These are phyloP conservation scores for Plasmodium relictum DNA, from an alignment of 169 alveolate genomes.

Conservation along the genomic window DNA sequence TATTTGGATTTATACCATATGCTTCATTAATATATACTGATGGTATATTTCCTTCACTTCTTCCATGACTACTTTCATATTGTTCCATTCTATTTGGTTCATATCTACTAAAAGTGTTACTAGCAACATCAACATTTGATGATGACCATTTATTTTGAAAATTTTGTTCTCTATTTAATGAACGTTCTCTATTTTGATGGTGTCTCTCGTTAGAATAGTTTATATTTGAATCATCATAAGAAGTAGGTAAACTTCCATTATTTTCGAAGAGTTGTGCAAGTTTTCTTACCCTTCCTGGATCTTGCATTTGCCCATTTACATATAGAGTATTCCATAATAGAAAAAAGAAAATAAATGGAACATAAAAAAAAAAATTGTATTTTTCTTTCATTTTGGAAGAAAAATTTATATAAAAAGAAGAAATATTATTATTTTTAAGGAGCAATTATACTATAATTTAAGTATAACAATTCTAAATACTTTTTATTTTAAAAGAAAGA, in stretches of 20 bases:
- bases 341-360: neutral
- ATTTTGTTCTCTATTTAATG: slow-evolving; percentile 19
- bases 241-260: neutral
- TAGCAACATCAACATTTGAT: neutral
- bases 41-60: neutral
- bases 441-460: too few relatives aligned
- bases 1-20: neutral
- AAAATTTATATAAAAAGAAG: neutral
- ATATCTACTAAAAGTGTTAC: too few relatives aligned
- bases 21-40: neutral
- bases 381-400: slow-evolving; percentile 14
- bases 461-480: too few relatives aligned
- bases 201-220: neutral
- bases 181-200: neutral
- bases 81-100: neutral
- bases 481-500: too few relatives aligned
- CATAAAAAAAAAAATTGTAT: slow-evolving; percentile 1
- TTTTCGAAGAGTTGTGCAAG: slow-evolving; percentile 27
- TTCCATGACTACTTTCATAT: neutral
- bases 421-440: too few relatives aligned
- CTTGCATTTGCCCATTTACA: slow-evolving; percentile 17
- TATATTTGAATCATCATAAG: neutral
- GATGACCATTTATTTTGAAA: neutral
- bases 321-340: slow-evolving; percentile 20
- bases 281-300: slow-evolving; percentile 13